These are phyloP conservation scores for Tetracentron sinense DNA, from an alignment of 164 flowering plant species.

Conservation along the genomic window DNA sequence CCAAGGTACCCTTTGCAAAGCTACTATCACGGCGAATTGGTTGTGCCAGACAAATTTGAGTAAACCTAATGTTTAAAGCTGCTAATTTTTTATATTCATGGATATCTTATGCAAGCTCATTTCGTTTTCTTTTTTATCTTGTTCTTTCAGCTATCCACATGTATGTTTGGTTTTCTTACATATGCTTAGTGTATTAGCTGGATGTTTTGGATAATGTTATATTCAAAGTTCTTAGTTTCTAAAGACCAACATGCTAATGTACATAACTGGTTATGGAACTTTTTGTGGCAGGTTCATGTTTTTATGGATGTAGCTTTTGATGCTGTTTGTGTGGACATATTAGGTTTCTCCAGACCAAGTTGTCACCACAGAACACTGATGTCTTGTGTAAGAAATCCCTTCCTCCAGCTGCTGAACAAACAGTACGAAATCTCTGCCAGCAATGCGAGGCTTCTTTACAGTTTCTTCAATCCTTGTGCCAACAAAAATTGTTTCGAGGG, in stretches of 20 bases:
- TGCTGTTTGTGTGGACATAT: conserved; percentile 54
- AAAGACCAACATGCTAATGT: not conserved
- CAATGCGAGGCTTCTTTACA: conserved; percentile 92
- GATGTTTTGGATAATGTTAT: not conserved
- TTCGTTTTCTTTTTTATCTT: not conserved
- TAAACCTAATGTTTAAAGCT: too few species aligned
- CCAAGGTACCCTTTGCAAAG: conserved; percentile 68
- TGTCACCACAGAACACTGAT: conserved; percentile 38
- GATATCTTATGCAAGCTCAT: not conserved
- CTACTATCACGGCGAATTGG: too few species aligned
- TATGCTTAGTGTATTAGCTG: too few species aligned
- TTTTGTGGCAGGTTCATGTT: conserved; percentile 64
- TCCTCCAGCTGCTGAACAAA: conserved; percentile 35
- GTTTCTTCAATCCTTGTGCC: conserved; percentile 77
- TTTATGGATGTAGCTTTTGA: conserved; percentile 83
- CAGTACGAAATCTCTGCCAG: conserved; percentile 52
- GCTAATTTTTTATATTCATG: not conserved
- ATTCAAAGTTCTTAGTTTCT: not conserved
- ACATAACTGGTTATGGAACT: conserved; percentile 1
- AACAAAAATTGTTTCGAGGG: conserved; percentile 79
- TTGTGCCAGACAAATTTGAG: too few species aligned
- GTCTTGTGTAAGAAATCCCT: conserved; percentile 17
- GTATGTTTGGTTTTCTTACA: too few species aligned
- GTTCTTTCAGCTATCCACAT: not conserved
- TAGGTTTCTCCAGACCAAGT: conserved; percentile 49